Evolutionary conservation across 495 filamentous ascomycete species (phyloP), one percentile per base, ranked within the genome.

Genomic region (Tuber umbilicatum): DNA sequence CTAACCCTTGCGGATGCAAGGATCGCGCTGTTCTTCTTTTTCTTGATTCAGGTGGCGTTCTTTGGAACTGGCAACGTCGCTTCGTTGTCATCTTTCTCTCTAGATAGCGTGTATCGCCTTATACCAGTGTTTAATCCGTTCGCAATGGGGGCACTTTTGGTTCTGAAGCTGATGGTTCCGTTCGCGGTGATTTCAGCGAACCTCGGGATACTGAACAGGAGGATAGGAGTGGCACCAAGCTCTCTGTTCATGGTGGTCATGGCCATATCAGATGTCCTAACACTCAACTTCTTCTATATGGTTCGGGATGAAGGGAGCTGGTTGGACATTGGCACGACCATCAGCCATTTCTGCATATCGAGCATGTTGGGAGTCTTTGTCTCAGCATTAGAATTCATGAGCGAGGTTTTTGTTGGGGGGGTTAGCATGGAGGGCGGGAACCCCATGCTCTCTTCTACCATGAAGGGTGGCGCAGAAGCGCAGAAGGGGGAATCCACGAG

Each of bases 31-130:
- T 97, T 97, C 87, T 97, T 97, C 88, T 90, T 98, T 81, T 93
- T 91, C 81, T 88, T 99, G 19, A 87, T 99, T 23, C 94, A 98
- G 84, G 92, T 94, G 37, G 96, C 92, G 47, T 99, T 99, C 86
- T 99, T 99, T 87, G 91, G 91, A 84, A 97, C 94, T 2, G 96
- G 96, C 76, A 99, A 99, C 84, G 89, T 99, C 70, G 95, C 96
- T 7, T 97, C 94, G 7, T 84, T 99, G 73, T 97, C 94, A 43
- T 93, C 94, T 12, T 99, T 99, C 88, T 94, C 91, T 50, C 87
- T 99, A 27, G 95, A 97, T 69, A 92, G 90, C 82, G 95, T 99
- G 39, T 89, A 86, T 84, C 92, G 96, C 19, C 89, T 99, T n/a
- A 87, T 98, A 73, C 96, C 96, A 16, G 85, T 98, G 78, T 99